Evolutionary conservation across 768 basidiomycete species (phyloP).

Genomic region (Floccularia luteovirens): DNA sequence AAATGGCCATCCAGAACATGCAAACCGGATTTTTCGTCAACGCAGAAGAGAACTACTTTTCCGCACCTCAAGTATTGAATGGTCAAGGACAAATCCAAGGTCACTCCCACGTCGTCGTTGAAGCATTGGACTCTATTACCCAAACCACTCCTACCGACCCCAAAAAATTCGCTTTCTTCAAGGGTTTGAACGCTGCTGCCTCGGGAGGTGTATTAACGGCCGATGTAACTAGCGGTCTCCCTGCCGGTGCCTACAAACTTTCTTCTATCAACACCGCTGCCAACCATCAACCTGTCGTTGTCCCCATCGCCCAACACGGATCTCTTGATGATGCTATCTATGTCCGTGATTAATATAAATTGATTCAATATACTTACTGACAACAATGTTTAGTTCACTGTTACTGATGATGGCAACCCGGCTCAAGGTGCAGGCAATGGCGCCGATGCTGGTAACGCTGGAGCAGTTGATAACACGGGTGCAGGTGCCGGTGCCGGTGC

Average conservation of each 20-base stretch:
- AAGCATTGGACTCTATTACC: conserved; percentile 32
- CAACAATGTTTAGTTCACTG: conserved; percentile 19
- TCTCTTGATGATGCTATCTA: conserved; percentile 40
- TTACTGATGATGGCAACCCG: conserved; percentile 22
- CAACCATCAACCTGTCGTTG: conserved; percentile 44
- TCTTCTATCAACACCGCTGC: conserved; percentile 42
- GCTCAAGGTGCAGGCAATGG: conserved; percentile 7
- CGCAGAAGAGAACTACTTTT: conserved; percentile 38
- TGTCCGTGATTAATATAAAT: conserved; percentile 18
- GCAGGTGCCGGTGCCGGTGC: too few species aligned
- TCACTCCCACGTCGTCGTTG: conserved; percentile 51
- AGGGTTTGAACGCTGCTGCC: conserved; percentile 44
- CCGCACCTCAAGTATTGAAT: conserved; percentile 44
- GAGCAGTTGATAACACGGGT: too few species aligned
- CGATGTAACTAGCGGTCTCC: conserved; percentile 39
- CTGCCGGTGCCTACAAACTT: conserved; percentile 50
- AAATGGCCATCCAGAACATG: conserved; percentile 27
- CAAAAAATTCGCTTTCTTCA: conserved; percentile 55
- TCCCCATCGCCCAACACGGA: conserved; percentile 42
- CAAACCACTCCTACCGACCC: conserved; percentile 40
- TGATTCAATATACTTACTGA: conserved; percentile 3
- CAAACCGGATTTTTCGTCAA: conserved; percentile 44
- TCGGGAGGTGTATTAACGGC: conserved; percentile 41
- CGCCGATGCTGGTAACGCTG: conserved; percentile 9
- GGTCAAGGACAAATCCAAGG: conserved; percentile 34